These are phyloP conservation scores for Alternaria metachromatica DNA, from an alignment of 2,329 filamentous ascomycete genomes.

Conservation along the genomic window DNA sequence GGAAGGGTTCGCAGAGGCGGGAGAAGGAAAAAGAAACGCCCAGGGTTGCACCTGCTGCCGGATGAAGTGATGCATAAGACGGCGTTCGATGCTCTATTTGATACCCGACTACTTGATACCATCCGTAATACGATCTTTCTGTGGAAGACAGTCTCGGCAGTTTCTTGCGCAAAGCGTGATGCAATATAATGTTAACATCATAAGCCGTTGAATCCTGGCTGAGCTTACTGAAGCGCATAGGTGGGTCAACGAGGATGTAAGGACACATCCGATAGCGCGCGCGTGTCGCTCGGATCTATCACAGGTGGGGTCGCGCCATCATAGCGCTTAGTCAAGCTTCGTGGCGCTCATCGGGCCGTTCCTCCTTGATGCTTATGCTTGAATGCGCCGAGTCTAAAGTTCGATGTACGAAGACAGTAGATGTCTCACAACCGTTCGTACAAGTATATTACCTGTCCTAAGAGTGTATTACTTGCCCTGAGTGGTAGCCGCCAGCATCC, in stretches of 20 bases:
- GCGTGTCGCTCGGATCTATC: background rate
- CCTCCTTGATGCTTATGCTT: background rate
- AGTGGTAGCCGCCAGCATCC: background rate
- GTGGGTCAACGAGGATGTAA: background rate
- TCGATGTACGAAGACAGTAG: background rate
- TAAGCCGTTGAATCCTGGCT: background rate
- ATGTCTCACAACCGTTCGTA: background rate
- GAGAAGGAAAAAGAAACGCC: slow-evolving; percentile 42
- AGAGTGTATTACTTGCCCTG: background rate
- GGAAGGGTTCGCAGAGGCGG: slow-evolving; percentile 42
- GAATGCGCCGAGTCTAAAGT: background rate
- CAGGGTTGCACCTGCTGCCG: background rate
- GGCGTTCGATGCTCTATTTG: slow-evolving; percentile 1
- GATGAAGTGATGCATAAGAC: background rate
- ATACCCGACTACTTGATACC: slow-evolving; percentile 8
- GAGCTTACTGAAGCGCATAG: background rate
- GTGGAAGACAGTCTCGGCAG: background rate
- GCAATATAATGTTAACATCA: background rate
- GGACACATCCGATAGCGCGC: background rate
- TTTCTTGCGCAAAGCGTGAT: background rate
- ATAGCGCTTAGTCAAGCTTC: background rate
- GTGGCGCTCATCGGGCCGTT: background rate
- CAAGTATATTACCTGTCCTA: background rate
- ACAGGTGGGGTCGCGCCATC: background rate
- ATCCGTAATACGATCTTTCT: background rate